A percentile compares a stretch with the other conserved stretches of the same genome.
Evolutionary conservation across 2,329 filamentous ascomycete genomes (phyloP).

Genomic region (Colletotrichum cordylinicola): DNA sequence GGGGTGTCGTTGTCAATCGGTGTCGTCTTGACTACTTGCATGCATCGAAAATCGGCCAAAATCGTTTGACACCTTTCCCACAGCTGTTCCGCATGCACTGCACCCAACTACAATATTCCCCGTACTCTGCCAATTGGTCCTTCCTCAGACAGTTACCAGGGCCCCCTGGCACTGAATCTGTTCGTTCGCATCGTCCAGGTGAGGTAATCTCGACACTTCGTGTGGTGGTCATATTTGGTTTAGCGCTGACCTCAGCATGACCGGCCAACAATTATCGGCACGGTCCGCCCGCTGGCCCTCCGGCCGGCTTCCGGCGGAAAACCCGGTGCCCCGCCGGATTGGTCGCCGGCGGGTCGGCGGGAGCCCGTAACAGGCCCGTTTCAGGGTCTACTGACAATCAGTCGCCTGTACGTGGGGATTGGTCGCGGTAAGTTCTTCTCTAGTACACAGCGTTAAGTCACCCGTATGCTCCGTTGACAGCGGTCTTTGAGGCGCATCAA

Average conservation of each 20-base stretch:
- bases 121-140: neutral
- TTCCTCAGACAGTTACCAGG: neutral
- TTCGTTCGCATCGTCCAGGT: neutral
- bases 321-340: neutral
- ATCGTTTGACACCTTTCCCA: neutral
- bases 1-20: neutral
- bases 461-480: neutral
- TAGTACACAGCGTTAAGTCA: neutral
- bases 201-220: neutral
- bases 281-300: neutral
- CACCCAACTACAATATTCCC: neutral
- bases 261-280: neutral
- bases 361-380: neutral
- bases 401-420: neutral
- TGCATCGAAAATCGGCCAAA: neutral
- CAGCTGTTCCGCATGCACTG: neutral
- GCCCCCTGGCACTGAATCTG: neutral
- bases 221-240: neutral
- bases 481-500: neutral
- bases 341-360: neutral
- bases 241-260: conserved; percentile 6
- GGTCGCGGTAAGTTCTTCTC: neutral
- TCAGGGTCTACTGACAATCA: neutral
- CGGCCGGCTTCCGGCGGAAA: neutral
- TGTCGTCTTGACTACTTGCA: neutral